Percentiles rank a stretch among this genome's conserved stretches.
Evolutionary conservation across 2,329 filamentous ascomycete genomes (phyloP).

Genomic region (Madurella mycetomatis): DNA sequence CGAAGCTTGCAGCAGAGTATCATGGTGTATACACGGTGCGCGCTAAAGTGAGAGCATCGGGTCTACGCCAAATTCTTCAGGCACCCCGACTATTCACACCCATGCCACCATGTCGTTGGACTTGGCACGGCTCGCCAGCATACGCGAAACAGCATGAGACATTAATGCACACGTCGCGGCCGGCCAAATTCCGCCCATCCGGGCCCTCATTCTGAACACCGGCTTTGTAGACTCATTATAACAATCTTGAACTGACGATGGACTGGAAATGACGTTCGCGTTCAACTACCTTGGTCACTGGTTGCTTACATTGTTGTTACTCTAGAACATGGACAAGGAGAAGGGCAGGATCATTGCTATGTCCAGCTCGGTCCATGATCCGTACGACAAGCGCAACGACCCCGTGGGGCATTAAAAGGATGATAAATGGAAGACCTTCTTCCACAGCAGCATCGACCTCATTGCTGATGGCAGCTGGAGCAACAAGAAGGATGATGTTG

Average conservation of each 20-base stretch:
- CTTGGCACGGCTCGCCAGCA: neutral
- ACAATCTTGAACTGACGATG: constrained; percentile 19
- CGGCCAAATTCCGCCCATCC: constrained; percentile 24
- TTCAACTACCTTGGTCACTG: constrained; percentile 25
- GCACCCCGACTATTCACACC: too few species aligned
- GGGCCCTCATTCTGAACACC: constrained; percentile 27
- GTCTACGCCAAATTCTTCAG: too few species aligned
- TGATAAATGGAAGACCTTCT: constrained; percentile 18
- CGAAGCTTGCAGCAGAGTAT: constrained; percentile 18
- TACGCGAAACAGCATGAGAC: neutral
- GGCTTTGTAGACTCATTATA: constrained; percentile 16
- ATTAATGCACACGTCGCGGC: neutral
- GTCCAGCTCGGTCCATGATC: constrained; percentile 21
- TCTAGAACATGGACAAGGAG: constrained; percentile 24
- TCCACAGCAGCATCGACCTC: constrained; percentile 19
- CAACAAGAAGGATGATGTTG: constrained; percentile 21
- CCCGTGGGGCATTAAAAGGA: constrained; percentile 11
- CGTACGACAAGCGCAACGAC: constrained; percentile 4
- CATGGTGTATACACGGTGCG: constrained; percentile 24
- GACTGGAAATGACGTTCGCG: constrained; percentile 21
- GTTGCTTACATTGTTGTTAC: constrained; percentile 23
- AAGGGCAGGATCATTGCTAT: constrained; percentile 16
- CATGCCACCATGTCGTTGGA: neutral
- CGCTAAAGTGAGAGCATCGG: constrained; percentile 2
- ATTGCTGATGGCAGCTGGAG: constrained; percentile 27